phyloP scores from a whole-genome alignment of 2,329 filamentous ascomycete species.

The Diaporthe citrichinensis region DNA sequence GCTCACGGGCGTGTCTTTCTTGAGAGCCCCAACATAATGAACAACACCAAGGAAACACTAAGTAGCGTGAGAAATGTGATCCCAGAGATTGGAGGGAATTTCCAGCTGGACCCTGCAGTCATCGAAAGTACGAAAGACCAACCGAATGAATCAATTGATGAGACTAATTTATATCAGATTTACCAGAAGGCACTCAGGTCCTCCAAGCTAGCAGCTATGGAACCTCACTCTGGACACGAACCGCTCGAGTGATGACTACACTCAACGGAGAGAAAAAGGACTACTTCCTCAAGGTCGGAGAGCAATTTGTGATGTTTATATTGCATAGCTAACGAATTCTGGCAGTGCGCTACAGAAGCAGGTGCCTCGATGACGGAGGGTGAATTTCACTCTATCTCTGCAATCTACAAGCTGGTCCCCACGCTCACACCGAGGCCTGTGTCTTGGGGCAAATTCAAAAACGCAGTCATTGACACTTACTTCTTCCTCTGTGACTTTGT shows the following conservation, averaged over 20 bases:
- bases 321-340: neutral
- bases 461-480: neutral
- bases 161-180: neutral
- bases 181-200: neutral
- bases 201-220: neutral
- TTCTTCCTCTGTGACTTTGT: conserved; percentile 4
- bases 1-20: neutral
- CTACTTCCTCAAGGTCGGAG: neutral
- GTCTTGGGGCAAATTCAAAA: neutral
- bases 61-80: neutral
- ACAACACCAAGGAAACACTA: neutral
- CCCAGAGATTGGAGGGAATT: neutral
- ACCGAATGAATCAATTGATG: no score
- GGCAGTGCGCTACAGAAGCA: neutral
- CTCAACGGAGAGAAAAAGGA: neutral
- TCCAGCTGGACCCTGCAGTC: neutral
- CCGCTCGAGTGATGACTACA: neutral
- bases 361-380: neutral
- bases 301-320: rapidly evolving
- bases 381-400: neutral
- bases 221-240: neutral
- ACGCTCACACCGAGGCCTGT: neutral
- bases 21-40: neutral
- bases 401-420: conserved; percentile 4
- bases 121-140: neutral